Evolutionary conservation across 306 rosid genomes (phyloP), one percentile per base, ranked within the genome.

Genomic region (Trifolium pratense): DNA sequence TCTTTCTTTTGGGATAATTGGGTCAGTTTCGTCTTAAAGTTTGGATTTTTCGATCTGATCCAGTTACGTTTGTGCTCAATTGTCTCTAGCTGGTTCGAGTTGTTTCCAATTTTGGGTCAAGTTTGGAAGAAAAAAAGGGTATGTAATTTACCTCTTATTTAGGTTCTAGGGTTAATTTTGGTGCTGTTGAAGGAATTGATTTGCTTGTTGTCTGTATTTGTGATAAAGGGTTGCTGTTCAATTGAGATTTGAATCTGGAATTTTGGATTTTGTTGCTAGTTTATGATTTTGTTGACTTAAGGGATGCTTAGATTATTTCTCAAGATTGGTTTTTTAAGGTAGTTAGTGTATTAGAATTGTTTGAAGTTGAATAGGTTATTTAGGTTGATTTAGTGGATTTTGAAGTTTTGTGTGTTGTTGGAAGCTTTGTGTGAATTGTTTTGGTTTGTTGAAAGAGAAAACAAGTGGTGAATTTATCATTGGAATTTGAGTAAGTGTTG

Each of bases 91-190:
- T 76, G 58, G 5, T 32, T 48, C 14, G 67, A 45, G 17, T 61
- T 46, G 16, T 73, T 17, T 16, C 39, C 29, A 18, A 53, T 63
- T 49, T 57, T 23, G 52, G 12, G 26, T 15, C 25, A 71, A 76
- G 75, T 43, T 65, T 43, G 68, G 2, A 56, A 53, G 1, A 23
- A 76, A 5, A 37, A 67, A 59, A 73, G 82, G 89, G 86, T 75
- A 84, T 66, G 87, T 82, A 75, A 64, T 80, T 69, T 82, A 83
- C 80, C 62, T 80, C 78, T 75, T 68, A 66, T 42, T 65, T 78
- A 31, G 63, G 81, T 68, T 75, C 42, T 81, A 71, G 77, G 83
- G 79, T 86, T 83, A 79, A 39, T 75, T 82, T 83, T 57, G 79
- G 53, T 67, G 82, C 75, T 52, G 74, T 76, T 78, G 57, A 48